Conservation (phyloP, 2,329 filamentous ascomycete species). For the Neoarthrinium moseri region DNA sequence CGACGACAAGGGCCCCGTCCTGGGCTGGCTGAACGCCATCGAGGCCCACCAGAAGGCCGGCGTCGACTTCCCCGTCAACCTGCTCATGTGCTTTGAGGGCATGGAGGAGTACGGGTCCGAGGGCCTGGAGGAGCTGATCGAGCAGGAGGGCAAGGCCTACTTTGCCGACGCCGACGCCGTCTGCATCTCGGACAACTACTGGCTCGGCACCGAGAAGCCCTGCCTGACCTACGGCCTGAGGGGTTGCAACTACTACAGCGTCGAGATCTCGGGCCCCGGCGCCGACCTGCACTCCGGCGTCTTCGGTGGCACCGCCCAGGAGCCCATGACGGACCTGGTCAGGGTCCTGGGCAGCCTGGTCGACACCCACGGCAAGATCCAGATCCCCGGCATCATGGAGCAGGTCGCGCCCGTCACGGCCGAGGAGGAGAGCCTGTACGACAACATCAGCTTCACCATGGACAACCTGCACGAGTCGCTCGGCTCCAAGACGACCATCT, state of each 20-base stretch:
- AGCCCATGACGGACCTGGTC: conserved; percentile 96
- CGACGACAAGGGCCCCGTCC: conserved; percentile 95
- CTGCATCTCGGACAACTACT: conserved; percentile 99
- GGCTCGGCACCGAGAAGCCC: conserved; percentile 97
- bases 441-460: conserved; percentile 92
- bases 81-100: conserved; percentile 99
- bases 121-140: conserved; percentile 92
- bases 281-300: conserved; percentile 96
- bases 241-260: conserved; percentile 95
- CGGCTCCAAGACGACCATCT: conserved; percentile 84
- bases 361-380: conserved; percentile 86
- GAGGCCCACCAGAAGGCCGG: conserved; percentile 96
- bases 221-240: conserved; percentile 96
- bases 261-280: conserved; percentile 86
- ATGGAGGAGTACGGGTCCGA: conserved; percentile 99
- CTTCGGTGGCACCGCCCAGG: conserved; percentile 92
- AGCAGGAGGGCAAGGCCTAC: conserved; percentile 85
- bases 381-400: conserved; percentile 90
- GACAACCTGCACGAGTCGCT: conserved; percentile 89
- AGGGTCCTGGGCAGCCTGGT: conserved; percentile 81
- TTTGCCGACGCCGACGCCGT: conserved; percentile 96
- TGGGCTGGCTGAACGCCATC: conserved; percentile 97
- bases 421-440: conserved; percentile 86
- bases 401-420: conserved; percentile 86
- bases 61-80: conserved; percentile 92